Base-by-base conservation (phyloP, 2,329 filamentous ascomycete species). In the Elsinoe perseae region DNA sequence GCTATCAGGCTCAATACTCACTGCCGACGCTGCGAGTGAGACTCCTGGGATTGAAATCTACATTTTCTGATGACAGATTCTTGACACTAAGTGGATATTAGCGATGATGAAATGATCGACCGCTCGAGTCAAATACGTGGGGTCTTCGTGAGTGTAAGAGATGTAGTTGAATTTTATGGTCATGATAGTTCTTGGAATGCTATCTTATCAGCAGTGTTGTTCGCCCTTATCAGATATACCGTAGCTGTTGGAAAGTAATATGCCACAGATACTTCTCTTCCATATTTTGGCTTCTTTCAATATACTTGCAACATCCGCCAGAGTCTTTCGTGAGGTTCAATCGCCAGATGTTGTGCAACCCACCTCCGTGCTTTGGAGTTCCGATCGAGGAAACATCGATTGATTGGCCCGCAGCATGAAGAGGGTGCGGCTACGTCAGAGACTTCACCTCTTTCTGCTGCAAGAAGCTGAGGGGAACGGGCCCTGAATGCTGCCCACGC, bases 391-490 rank as follows among this genome's bases (percentile, higher is more conserved):
- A 18, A 18, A 18, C 14, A 7, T n/a, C 44, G 44, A 50, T 50
- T 50, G 44, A 50, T 50, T 50, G 44, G 44, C 25, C 14, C 44
- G 12, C 25, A 20, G 28, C 25, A 32, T 25, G 21, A 50, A 50
- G 25, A 50, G 43, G 43, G 43, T 48, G 43, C 43, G 43, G 43
- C 43, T 48, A 48, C 43, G 43, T 48, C 43, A 48, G 43, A 48
- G 43, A 48, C 43, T 32, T 48, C 44, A 30, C 9, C 44, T 50
- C 23, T 28, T 28, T 30, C 16, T 25, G 18, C 23, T 7, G 16
- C 23, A 23, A 50, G 40, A 50, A 50, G 23, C 21, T 21, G 7
- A 28, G 4, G 40, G 7, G 23, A 44, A 27, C 14, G 23, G 20
- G 21, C 21, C 32, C 32, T 36, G 32, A 36, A 36, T 6, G 3